Percentiles rank a stretch among this genome's conserved stretches.
These are phyloP conservation scores for Pouteria glomerata DNA, from an alignment of 148 eudicot species.

Conservation along the genomic window DNA sequence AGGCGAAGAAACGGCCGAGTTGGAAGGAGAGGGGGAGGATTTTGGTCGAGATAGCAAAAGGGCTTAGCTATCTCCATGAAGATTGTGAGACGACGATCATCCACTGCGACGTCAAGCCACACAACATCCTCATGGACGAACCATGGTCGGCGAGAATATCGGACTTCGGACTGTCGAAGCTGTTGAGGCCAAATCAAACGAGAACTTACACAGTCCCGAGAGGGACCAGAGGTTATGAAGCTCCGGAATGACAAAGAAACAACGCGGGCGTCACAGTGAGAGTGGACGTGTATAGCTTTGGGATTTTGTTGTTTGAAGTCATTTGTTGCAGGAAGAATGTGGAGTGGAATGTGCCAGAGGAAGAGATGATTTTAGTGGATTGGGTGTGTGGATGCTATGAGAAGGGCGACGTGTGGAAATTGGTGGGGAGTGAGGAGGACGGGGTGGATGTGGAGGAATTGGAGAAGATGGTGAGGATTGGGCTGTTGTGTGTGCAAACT, in stretches of 20 bases:
- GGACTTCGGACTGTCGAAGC: background rate
- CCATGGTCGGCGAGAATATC: background rate
- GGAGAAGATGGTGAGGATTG: background rate
- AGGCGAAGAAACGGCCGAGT: background rate
- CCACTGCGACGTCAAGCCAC: background rate
- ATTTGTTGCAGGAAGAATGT: background rate
- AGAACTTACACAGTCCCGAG: background rate
- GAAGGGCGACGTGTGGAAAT: background rate
- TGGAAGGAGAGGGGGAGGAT: background rate
- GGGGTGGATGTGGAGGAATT: background rate
- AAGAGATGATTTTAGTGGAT: background rate
- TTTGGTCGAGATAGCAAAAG: background rate
- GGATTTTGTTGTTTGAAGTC: background rate
- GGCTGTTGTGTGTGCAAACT: too few species aligned
- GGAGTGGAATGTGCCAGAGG: background rate
- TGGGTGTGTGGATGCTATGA: background rate
- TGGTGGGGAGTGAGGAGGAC: background rate
- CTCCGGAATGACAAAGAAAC: background rate
- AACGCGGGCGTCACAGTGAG: background rate
- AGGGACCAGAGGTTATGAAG: background rate
- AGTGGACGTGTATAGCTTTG: background rate
- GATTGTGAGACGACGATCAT: background rate
- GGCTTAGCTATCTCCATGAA: background rate
- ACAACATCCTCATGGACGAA: background rate
- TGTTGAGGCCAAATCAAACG: background rate